Evolutionary conservation across 345 rosid genomes (phyloP), one percentile per base, ranked within the genome.

Genomic region (Cardamine chenopodiifolia): DNA sequence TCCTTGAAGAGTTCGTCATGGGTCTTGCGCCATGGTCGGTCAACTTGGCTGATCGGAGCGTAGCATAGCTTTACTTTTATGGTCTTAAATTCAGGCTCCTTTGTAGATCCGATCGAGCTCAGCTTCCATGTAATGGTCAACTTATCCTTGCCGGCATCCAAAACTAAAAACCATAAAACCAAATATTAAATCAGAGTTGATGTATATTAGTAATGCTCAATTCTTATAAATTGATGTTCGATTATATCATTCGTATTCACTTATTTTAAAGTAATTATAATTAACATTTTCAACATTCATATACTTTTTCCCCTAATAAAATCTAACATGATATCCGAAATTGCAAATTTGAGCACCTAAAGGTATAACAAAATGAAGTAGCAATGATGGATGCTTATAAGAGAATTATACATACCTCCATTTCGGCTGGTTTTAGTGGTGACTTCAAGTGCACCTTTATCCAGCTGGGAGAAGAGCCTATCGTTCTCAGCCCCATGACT

Each of bases 381-480:
- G 34, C 26, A 1, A 29, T 10, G 25, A 59, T 20, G 20, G 19
- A 48, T 26, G 26, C 1, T 22, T 52, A 5, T 0, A 18, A n/a
- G 9, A n/a, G 2, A 26, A 44, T 31, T 53, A 25, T 66, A 29
- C 76, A 31, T 82, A 90, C 91, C 90, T 28, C 78, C 75, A 25
- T 69, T 81, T 25, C 66, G 53, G 65, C 65, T 75, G 3, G 86
- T 73, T 15, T 78, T 80, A 12, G 85, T 80, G 28, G 78, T 66
- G 78, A 85, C 85, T 4, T 65, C 61, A 22, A 90, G 65, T 14
- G 85, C 72, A 8, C 39, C 53, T 25, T 76, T 68, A 47, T 72
- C 64, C 20, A 88, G 85, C 12, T 88, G 62, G 25, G 84, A 60
- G 72, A 88, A 84, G 67, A 82, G 84, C 5, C 67, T 77, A 17